Percentiles rank a stretch among this genome's conserved stretches.
Evolutionary conservation across 352 stramenopile genomes (phyloP).

Genomic region (Phytophthora brassicae): DNA sequence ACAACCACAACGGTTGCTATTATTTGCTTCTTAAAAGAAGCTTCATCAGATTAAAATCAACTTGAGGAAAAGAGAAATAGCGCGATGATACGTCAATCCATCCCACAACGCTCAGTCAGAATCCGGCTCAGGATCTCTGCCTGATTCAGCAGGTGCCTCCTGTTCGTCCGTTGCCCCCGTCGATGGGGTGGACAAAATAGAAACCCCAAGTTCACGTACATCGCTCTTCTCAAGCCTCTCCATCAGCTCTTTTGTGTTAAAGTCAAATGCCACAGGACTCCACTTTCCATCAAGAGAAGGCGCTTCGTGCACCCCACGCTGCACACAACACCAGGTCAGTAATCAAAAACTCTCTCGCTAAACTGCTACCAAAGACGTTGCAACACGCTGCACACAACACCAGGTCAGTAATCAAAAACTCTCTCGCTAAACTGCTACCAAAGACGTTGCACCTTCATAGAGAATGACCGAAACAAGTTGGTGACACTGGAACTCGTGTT

Average conservation of each 20-base stretch:
- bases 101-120: conserved; percentile 5
- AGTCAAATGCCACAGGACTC: conserved; percentile 62
- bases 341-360: too few relatives aligned
- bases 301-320: conserved; percentile 39
- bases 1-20: too few relatives aligned
- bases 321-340: background rate
- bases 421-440: background rate
- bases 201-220: conserved; percentile 61
- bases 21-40: too few relatives aligned
- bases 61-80: too few relatives aligned
- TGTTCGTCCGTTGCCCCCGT: background rate
- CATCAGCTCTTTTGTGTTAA: conserved; percentile 54
- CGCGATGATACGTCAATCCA: too few relatives aligned
- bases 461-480: conserved; percentile 60
- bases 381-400: too few relatives aligned
- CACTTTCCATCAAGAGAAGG: conserved; percentile 42
- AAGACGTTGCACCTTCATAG: conserved; percentile 55
- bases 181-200: conserved; percentile 38
- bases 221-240: conserved; percentile 55
- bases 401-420: background rate
- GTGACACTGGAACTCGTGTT: conserved; percentile 57
- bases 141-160: background rate
- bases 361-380: background rate
- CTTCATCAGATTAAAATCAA: too few relatives aligned
- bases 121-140: conserved; percentile 4